Percentiles rank a stretch among this genome's conserved stretches.
Evolutionary conservation across 768 basidiomycete species (phyloP).

Genomic region (Lactarius vividus): DNA sequence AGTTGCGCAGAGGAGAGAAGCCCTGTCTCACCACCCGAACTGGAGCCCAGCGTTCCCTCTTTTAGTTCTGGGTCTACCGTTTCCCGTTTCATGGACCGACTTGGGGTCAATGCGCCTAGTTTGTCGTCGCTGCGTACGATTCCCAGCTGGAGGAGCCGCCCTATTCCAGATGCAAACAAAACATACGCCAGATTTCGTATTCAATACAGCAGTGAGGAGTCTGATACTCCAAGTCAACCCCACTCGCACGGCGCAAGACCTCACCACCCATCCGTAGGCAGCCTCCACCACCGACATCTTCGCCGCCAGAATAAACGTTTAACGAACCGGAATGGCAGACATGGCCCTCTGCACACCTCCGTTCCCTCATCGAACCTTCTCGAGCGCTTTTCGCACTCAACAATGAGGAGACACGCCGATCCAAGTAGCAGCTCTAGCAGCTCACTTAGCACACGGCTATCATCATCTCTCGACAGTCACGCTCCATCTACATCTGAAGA

Average conservation of each 20-base stretch:
- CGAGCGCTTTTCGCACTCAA: neutral
- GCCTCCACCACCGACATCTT: neutral
- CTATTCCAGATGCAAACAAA: neutral
- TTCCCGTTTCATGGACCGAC: slow-evolving; percentile 9
- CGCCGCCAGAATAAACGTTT: neutral
- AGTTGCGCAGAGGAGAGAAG: neutral
- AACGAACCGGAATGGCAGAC: neutral
- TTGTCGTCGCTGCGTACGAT: slow-evolving; percentile 8
- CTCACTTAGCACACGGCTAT: neutral
- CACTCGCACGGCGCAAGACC: neutral
- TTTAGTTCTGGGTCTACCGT: neutral
- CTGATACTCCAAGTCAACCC: neutral
- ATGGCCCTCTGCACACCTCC: neutral
- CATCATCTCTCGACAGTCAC: neutral
- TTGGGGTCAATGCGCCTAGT: slow-evolving; percentile 6
- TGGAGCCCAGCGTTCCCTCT: neutral
- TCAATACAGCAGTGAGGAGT: neutral
- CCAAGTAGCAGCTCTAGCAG: neutral
- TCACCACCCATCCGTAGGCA: neutral
- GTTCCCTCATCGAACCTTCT: neutral
- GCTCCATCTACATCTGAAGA: slow-evolving; percentile 13
- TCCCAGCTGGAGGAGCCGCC: slow-evolving; percentile 12
- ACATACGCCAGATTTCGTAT: neutral
- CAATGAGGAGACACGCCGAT: neutral
- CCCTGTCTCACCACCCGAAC: neutral